Conservation (phyloP, 1,139 yeast species). For the Lodderomyces oxycetoniae region DNA sequence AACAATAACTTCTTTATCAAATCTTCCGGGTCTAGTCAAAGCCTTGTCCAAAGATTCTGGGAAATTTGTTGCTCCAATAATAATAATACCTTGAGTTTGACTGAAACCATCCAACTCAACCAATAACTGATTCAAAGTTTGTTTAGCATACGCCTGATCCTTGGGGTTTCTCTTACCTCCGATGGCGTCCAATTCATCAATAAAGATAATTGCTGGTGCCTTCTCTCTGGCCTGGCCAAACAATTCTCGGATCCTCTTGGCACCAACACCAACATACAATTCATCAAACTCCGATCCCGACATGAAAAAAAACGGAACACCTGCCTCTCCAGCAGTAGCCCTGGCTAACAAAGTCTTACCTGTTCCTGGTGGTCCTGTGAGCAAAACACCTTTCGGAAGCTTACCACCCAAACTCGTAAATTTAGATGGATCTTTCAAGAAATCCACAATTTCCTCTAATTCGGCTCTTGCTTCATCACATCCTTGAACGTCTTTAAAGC, state of each 20-base stretch:
- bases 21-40: slow-evolving; percentile 95
- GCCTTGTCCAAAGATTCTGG: slow-evolving; percentile 97
- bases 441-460: slow-evolving; percentile 93
- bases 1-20: slow-evolving; percentile 92
- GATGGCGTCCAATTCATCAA: slow-evolving; percentile 88
- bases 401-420: slow-evolving; percentile 97
- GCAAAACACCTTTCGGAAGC: slow-evolving; percentile 90
- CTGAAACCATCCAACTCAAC: slow-evolving; percentile 97
- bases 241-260: slow-evolving; percentile 91
- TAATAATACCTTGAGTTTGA: slow-evolving; percentile 87
- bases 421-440: slow-evolving; percentile 90
- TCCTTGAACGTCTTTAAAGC: slow-evolving; percentile 91
- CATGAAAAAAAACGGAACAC: slow-evolving; percentile 97
- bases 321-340: slow-evolving; percentile 99
- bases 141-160: slow-evolving; percentile 97
- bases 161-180: slow-evolving; percentile 97
- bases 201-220: slow-evolving; percentile 95
- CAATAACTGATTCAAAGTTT: slow-evolving; percentile 88
- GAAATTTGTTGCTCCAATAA: slow-evolving; percentile 97
- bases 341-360: slow-evolving; percentile 97
- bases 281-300: slow-evolving; percentile 98
- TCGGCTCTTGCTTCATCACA: slow-evolving; percentile 98
- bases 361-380: slow-evolving; percentile 99
- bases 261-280: slow-evolving; percentile 97
- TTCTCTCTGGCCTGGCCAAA: slow-evolving; percentile 90